Percentiles rank a stretch among this genome's conserved stretches.
phyloP scores from a whole-genome alignment of 345 rosid genomes.

The Aquilaria yunnanensis region DNA sequence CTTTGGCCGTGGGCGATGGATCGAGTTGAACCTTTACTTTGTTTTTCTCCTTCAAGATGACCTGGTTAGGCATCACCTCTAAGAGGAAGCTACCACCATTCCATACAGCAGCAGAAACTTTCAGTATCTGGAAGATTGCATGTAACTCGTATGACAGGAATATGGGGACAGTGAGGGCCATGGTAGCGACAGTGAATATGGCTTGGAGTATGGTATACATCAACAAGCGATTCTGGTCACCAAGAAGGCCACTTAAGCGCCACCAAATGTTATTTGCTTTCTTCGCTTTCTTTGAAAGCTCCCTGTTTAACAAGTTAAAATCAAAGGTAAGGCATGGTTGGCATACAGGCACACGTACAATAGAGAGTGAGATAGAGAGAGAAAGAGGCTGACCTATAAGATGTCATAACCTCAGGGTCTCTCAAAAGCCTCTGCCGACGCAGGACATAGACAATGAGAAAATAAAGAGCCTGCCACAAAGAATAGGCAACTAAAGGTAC shows the following conservation, averaged over 20 bases:
- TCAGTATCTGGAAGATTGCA: slow-evolving; percentile 69
- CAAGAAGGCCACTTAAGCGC: slow-evolving; percentile 77
- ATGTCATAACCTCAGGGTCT: slow-evolving; percentile 99
- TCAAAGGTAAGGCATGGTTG: not conserved
- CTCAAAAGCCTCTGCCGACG: slow-evolving; percentile 84
- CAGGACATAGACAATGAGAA: slow-evolving; percentile 83
- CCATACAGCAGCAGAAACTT: slow-evolving; percentile 86
- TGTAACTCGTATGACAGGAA: slow-evolving; percentile 72
- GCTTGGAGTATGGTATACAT: slow-evolving; percentile 81
- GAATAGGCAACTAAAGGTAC: slow-evolving; percentile 81
- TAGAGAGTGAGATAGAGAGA: not conserved
- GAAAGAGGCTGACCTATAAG: slow-evolving; percentile 56
- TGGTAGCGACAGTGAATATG: slow-evolving; percentile 83
- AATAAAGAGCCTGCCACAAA: slow-evolving; percentile 90
- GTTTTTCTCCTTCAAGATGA: slow-evolving; percentile 73
- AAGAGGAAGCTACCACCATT: slow-evolving; percentile 90
- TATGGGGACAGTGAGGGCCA: slow-evolving; percentile 89
- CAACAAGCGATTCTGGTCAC: slow-evolving; percentile 72
- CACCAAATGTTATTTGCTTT: slow-evolving; percentile 87
- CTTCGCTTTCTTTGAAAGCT: slow-evolving; percentile 80
- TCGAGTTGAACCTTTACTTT: slow-evolving; percentile 32
- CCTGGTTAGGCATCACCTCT: slow-evolving; percentile 90
- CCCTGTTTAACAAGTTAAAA: slow-evolving; percentile 30
- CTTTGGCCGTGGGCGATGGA: too few species aligned
- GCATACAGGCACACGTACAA: not conserved